phyloP scores from a whole-genome alignment of 2,329 filamentous ascomycete species.

The Tolypocladium inflatum region DNA sequence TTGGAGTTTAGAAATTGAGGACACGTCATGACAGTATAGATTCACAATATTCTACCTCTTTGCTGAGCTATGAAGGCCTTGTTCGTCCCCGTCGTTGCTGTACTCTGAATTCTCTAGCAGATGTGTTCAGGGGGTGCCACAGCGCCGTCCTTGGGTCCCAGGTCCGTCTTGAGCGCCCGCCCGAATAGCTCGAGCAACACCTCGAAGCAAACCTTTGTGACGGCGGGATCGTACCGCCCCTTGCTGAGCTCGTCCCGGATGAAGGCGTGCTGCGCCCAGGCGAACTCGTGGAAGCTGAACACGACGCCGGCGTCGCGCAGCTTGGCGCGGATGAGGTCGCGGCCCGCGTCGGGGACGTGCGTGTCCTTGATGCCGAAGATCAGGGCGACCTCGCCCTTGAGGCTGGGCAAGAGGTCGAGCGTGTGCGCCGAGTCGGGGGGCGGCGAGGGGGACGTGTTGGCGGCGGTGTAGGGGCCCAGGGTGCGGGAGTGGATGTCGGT shows the following conservation, averaged over 20 bases:
- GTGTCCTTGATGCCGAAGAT: slow-evolving; percentile 90
- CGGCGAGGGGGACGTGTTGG: slow-evolving; percentile 32
- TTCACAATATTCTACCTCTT: background rate
- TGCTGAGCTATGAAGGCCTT: background rate
- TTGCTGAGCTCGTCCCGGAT: slow-evolving; percentile 89
- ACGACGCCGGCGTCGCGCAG: slow-evolving; percentile 65
- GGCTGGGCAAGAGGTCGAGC: slow-evolving; percentile 46
- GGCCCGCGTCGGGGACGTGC: slow-evolving; percentile 74
- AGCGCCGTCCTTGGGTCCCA: slow-evolving; percentile 58
- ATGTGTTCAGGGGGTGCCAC: slow-evolving; percentile 60
- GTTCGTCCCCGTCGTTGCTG: too few relatives aligned
- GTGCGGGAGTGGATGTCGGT: slow-evolving; percentile 80
- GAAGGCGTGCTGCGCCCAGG: slow-evolving; percentile 93
- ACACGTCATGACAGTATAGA: background rate
- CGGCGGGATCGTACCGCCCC: slow-evolving; percentile 83
- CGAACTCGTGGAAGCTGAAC: slow-evolving; percentile 80
- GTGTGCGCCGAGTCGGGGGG: slow-evolving; percentile 37
- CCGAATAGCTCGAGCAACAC: slow-evolving; percentile 81
- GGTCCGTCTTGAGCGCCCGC: slow-evolving; percentile 65
- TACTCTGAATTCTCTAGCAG: slow-evolving; percentile 37
- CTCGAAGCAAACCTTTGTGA: slow-evolving; percentile 84
- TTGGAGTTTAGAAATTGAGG: background rate
- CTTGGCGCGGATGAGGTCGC: slow-evolving; percentile 75
- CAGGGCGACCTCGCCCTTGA: slow-evolving; percentile 78
- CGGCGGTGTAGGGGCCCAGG: slow-evolving; percentile 51